Conservation (phyloP, 1,139 yeast species). For the Arxiozyma slooffiae region DNA sequence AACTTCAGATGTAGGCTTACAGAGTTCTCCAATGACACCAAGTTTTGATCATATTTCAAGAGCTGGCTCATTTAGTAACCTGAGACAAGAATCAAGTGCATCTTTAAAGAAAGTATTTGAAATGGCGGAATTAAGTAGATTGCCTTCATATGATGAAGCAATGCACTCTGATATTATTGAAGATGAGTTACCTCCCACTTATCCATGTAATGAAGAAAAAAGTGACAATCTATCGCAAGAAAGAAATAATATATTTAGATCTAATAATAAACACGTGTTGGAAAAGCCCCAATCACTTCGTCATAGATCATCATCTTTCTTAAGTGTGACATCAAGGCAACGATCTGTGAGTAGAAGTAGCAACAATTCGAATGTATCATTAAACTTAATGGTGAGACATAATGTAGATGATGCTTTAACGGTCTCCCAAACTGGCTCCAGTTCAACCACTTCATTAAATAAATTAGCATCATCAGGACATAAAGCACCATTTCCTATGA, state of each 20-base stretch:
- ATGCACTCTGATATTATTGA: constrained; percentile 40
- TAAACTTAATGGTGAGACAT: constrained; percentile 12
- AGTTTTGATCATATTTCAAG: constrained; percentile 50
- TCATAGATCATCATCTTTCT: constrained; percentile 14
- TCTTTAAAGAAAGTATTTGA: constrained; percentile 33
- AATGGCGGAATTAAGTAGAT: constrained; percentile 45
- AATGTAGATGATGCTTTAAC: constrained; percentile 9
- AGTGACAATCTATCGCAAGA: neutral
- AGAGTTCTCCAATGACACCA: constrained; percentile 38
- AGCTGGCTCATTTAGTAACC: constrained; percentile 36
- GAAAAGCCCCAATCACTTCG: constrained; percentile 9
- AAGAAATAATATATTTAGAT: neutral
- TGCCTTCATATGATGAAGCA: constrained; percentile 81
- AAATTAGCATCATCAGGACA: constrained; percentile 15
- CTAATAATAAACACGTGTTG: constrained; percentile 4
- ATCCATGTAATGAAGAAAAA: constrained; percentile 31
- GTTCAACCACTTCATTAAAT: constrained; percentile 10
- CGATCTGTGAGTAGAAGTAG: constrained; percentile 18
- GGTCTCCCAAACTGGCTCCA: constrained; percentile 5
- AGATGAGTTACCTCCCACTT: constrained; percentile 53
- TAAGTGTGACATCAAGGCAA: constrained; percentile 10
- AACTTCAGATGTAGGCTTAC: neutral
- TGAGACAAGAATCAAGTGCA: constrained; percentile 13
- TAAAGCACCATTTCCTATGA: constrained; percentile 23
- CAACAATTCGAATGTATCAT: constrained; percentile 19